Conservation (phyloP, 768 basidiomycete species). For the Lanmaoa pseudosensibilis region DNA sequence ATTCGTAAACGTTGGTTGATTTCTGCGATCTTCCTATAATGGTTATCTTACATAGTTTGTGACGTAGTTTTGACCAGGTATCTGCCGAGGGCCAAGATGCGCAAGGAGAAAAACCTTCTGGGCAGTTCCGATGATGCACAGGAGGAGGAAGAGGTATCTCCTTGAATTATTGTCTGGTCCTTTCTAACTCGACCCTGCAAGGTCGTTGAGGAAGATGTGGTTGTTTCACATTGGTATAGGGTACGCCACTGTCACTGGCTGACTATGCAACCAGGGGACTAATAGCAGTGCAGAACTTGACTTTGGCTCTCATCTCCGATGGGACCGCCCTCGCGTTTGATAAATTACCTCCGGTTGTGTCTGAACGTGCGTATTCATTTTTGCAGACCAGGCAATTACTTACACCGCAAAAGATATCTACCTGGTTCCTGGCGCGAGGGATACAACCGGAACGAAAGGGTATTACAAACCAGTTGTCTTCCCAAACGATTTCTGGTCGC, state of each 20-base stretch:
- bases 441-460: slow-evolving; percentile 62
- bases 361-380: slow-evolving; percentile 52
- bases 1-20: slow-evolving; percentile 65
- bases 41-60: slow-evolving; percentile 4
- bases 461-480: slow-evolving; percentile 88
- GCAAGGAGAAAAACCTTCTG: slow-evolving; percentile 85
- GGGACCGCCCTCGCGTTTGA: slow-evolving; percentile 50
- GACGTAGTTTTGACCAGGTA: slow-evolving; percentile 82
- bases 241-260: slow-evolving; percentile 38
- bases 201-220: slow-evolving; percentile 49
- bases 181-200: slow-evolving; percentile 16
- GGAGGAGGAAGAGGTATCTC: slow-evolving; percentile 51
- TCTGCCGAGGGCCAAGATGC: slow-evolving; percentile 62
- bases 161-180: slow-evolving; percentile 1
- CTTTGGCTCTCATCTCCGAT: slow-evolving; percentile 82
- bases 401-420: slow-evolving; percentile 53
- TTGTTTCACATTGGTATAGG: slow-evolving; percentile 83
- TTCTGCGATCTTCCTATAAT: background rate
- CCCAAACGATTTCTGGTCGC: slow-evolving; percentile 94
- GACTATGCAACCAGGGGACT: slow-evolving; percentile 4
- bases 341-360: slow-evolving; percentile 57
- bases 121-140: slow-evolving; percentile 38
- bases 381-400: slow-evolving; percentile 4
- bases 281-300: slow-evolving; percentile 64
- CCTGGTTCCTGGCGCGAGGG: slow-evolving; percentile 58